Conservation (phyloP, 2,329 filamentous ascomycete genomes). For the Chaetothyriales sp. region DNA sequence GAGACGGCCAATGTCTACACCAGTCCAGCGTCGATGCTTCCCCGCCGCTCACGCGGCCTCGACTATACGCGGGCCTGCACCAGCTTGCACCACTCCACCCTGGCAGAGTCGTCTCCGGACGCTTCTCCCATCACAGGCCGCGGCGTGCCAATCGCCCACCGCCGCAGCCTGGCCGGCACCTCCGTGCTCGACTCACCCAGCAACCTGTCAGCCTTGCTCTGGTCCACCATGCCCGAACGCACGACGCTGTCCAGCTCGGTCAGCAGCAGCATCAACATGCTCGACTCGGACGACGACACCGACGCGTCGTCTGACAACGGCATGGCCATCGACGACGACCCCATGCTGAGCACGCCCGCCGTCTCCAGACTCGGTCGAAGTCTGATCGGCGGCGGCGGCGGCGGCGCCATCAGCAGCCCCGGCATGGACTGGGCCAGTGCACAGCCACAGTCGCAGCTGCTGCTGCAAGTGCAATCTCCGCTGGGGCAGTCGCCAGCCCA, state of each 20-base stretch:
- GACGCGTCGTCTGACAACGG: slow-evolving; percentile 52
- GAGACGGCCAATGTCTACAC: slow-evolving; percentile 75
- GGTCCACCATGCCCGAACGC: slow-evolving; percentile 58
- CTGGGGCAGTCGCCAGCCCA: slow-evolving; percentile 47
- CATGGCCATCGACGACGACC: slow-evolving; percentile 53
- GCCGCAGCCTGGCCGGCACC: slow-evolving; percentile 31
- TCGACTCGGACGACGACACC: slow-evolving; percentile 67
- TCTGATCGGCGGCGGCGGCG: slow-evolving; percentile 29
- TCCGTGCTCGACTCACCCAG: slow-evolving; percentile 50
- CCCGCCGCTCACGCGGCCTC: slow-evolving; percentile 73
- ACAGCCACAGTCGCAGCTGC: slow-evolving; percentile 23
- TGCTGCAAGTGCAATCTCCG: background rate
- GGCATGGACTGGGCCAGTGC: slow-evolving; percentile 50
- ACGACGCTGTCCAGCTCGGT: slow-evolving; percentile 65
- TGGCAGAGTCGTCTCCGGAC: slow-evolving; percentile 81
- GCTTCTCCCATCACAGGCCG: slow-evolving; percentile 73
- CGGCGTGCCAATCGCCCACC: slow-evolving; percentile 45
- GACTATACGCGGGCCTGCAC: slow-evolving; percentile 91
- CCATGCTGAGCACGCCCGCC: slow-evolving; percentile 72
- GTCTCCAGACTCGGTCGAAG: slow-evolving; percentile 44
- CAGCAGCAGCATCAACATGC: slow-evolving; percentile 66
- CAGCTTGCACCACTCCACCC: slow-evolving; percentile 85
- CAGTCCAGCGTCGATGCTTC: slow-evolving; percentile 75
- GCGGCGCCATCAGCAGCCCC: slow-evolving; percentile 33
- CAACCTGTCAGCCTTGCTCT: slow-evolving; percentile 44